phyloP scores from a whole-genome alignment of 169 alveolate species.

The Babesia microti region DNA sequence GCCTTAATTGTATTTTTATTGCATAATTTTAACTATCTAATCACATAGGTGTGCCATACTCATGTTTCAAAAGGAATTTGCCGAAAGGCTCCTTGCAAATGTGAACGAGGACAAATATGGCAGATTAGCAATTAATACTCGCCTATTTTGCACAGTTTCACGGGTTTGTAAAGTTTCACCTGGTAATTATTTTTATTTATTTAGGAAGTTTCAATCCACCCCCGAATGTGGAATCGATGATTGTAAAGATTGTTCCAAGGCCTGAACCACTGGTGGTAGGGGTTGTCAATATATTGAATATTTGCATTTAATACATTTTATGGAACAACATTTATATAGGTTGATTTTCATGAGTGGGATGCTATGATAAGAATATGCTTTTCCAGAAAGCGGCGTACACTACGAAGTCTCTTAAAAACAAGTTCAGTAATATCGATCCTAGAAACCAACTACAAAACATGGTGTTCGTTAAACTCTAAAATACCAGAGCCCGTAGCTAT shows the following conservation, averaged over 20 bases:
- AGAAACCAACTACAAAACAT: conserved; percentile 81
- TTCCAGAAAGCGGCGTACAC: conserved; percentile 91
- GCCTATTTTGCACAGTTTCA: conserved; percentile 75
- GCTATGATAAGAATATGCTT: conserved; percentile 93
- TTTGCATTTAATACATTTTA: conserved; percentile 1
- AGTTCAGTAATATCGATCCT: conserved; percentile 82
- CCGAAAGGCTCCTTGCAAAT: conserved; percentile 90
- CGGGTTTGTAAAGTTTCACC: conserved; percentile 86
- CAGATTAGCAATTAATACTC: conserved; percentile 92
- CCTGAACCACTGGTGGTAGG: conserved; percentile 76
- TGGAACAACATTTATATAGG: conserved; percentile 28
- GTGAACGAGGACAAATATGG: conserved; percentile 91
- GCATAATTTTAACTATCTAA: background rate
- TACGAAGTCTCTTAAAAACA: conserved; percentile 88
- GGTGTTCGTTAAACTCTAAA: conserved; percentile 63
- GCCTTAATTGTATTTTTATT: background rate
- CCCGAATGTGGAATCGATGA: conserved; percentile 98
- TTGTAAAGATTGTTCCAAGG: conserved; percentile 93
- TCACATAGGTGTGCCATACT: conserved; percentile 89
- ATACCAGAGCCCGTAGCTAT: conserved; percentile 45
- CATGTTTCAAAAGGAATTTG: conserved; percentile 98
- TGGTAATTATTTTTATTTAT: conserved; percentile 6
- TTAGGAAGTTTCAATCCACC: conserved; percentile 98
- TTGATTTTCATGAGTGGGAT: conserved; percentile 96
- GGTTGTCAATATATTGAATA: background rate